Conservation (phyloP, 495 filamentous ascomycete genomes). For the Xanthoparmelia taractica region DNA sequence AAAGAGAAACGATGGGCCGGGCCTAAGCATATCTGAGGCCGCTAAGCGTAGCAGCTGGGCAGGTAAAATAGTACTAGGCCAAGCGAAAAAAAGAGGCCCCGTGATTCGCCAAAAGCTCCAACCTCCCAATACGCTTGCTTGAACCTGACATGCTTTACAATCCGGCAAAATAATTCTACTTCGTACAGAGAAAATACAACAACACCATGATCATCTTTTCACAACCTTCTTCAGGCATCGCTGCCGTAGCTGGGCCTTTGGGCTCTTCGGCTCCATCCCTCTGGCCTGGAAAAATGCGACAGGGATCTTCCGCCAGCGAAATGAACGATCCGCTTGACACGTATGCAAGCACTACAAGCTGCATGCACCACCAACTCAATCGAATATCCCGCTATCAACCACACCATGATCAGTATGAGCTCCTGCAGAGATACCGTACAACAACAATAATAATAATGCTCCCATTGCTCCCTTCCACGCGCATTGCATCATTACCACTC, state of each 20-base stretch:
- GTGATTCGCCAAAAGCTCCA: no score
- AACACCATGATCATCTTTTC: background rate
- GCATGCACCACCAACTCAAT: conserved; percentile 27
- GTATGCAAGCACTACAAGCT: conserved; percentile 24
- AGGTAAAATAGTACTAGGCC: no score
- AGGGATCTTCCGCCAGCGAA: conserved; percentile 22
- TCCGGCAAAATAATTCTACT: no score
- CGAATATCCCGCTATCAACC: conserved; percentile 14
- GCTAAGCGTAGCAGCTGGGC: conserved; percentile 7
- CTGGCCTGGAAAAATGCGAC: background rate
- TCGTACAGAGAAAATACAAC: no score
- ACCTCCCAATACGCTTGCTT: conserved; percentile 4
- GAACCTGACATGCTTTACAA: background rate
- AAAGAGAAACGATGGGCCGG: background rate
- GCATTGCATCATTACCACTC: conserved; percentile 3
- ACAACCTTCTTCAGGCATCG: conserved; percentile 2
- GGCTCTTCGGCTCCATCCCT: background rate
- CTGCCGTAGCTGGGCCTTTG: background rate
- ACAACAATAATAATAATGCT: no score
- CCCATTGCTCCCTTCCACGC: conserved; percentile 4
- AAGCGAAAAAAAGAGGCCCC: background rate
- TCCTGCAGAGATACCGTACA: conserved; percentile 8
- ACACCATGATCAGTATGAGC: background rate
- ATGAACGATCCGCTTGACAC: conserved; percentile 28
- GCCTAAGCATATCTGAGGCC: conserved; percentile 8